phyloP scores from a whole-genome alignment of 208 protist genomes.

The Crithidia sp. region DNA sequence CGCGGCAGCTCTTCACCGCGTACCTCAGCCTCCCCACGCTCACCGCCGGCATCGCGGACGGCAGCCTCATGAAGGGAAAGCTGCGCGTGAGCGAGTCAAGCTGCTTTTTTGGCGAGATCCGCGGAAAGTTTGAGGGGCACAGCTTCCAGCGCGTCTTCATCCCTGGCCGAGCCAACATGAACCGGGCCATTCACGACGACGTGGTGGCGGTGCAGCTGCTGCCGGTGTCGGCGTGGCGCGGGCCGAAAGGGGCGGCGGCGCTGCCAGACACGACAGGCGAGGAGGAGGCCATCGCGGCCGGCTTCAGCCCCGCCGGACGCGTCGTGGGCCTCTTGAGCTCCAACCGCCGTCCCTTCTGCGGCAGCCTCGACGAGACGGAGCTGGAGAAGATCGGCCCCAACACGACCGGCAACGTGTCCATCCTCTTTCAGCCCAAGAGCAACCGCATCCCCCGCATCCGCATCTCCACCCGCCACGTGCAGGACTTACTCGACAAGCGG shows the following conservation, averaged over 20 bases:
- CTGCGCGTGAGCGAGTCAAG: constrained; percentile 79
- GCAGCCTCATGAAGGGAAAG: constrained; percentile 76
- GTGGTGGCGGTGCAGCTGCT: constrained; percentile 80
- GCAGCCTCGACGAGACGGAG: constrained; percentile 82
- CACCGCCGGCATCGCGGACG: constrained; percentile 63
- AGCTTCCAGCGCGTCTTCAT: constrained; percentile 79
- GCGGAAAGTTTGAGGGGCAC: constrained; percentile 84
- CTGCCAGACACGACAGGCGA: constrained; percentile 45
- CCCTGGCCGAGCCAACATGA: constrained; percentile 78
- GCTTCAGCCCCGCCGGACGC: constrained; percentile 66
- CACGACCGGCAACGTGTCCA: constrained; percentile 63
- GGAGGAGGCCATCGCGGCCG: constrained; percentile 60
- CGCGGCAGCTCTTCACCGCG: constrained; percentile 55
- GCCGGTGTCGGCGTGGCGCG: constrained; percentile 56
- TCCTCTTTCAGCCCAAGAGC: constrained; percentile 91
- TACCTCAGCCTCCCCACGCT: constrained; percentile 52
- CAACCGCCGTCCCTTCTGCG: constrained; percentile 83
- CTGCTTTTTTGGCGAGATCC: constrained; percentile 90
- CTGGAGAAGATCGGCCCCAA: constrained; percentile 48
- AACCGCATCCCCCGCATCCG: constrained; percentile 90
- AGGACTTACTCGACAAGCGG: constrained; percentile 89
- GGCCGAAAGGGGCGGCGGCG: constrained; percentile 8
- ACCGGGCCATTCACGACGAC: constrained; percentile 89
- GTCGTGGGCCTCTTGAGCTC: constrained; percentile 80
- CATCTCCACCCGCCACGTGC: constrained; percentile 77